Percentiles rank a stretch among this genome's conserved stretches.
These are phyloP conservation scores for Chrysophaeum taylorii DNA, from an alignment of 352 stramenopile species.

Conservation along the genomic window DNA sequence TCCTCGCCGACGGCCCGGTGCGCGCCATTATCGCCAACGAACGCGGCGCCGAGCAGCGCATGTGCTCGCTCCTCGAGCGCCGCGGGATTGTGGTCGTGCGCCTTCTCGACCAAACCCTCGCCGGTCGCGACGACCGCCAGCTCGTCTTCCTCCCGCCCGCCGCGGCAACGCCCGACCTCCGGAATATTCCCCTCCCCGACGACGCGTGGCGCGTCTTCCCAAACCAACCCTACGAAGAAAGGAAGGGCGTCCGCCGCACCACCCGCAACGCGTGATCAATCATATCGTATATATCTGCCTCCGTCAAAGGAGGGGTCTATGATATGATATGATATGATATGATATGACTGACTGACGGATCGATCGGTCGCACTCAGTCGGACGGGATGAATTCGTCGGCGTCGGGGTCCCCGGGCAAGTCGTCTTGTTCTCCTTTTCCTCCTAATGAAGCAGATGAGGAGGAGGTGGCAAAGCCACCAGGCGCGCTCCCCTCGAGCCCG, in stretches of 20 bases:
- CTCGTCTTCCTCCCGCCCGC: slow-evolving; percentile 18
- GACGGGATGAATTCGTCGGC: background rate
- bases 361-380: too few species aligned
- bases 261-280: too few species aligned
- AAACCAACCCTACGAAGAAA: slow-evolving; percentile 26
- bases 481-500: too few species aligned
- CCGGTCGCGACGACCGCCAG: slow-evolving; percentile 25
- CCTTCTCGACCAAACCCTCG: slow-evolving; percentile 20
- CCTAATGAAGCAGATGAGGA: background rate
- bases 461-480: background rate
- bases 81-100: slow-evolving; percentile 21
- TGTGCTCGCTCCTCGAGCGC: slow-evolving; percentile 21
- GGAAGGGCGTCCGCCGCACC: slow-evolving; percentile 13
- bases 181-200: slow-evolving; percentile 10
- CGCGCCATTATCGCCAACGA: slow-evolving; percentile 23
- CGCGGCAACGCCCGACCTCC: too few species aligned
- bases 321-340: too few species aligned
- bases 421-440: background rate
- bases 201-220: slow-evolving; percentile 18
- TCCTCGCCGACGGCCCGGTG: background rate
- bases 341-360: too few species aligned
- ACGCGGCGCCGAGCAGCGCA: slow-evolving; percentile 18
- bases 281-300: too few species aligned
- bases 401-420: background rate
- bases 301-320: too few species aligned